Base-by-base conservation (phyloP, 768 basidiomycete species). In the Hemileccinum impolitum region DNA sequence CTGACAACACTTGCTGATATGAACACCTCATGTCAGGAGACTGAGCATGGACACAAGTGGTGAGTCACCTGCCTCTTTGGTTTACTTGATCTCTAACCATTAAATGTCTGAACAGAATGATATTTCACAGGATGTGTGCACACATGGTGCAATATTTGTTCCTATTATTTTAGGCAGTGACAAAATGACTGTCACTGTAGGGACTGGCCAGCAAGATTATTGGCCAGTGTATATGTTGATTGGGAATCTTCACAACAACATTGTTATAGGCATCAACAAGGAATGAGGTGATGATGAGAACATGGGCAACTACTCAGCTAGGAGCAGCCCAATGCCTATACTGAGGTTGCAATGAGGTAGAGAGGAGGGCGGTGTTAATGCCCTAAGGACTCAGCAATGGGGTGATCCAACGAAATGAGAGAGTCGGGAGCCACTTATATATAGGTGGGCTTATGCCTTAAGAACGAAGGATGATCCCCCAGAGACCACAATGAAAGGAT, bases 41-140 rank as follows among this genome's bases (percentile, higher is more conserved):
- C 26, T 50, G 37, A 43, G 43, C 48, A 44, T 50, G 48, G 48
- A 25, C 9, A 6, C 48, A 50, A 36, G 48, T 43, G 18, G 48
- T 50, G 3, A 23, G 38, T 39, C 19, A 23, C 18, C 11, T 39
- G 18, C 11, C 17, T 30, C 14, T 26, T 49, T 15, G 30, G 13
- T 9, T 3, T 23, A 23, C 23, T 23, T n/a, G n/a, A 6, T 23
- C 17, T 25, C 12, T 39, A 13, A 26, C 26, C 28, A 10, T 37
- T 37, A 8, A 39, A 40, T 23, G n/a, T 17, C 10, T 23, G 17
- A 37, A 34, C 11, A 71, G 68, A 60, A 68, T 36, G 45, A 39
- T 14, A 67, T 69, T 39, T 43, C 62, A 0, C 18, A 25, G 3
- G 54, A 65, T 42, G 14, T 34, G 4, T 9, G 11, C 4, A 61